Base-by-base conservation (phyloP, 2,329 filamentous ascomycete genomes). In the Emergomyces pasteurianus region DNA sequence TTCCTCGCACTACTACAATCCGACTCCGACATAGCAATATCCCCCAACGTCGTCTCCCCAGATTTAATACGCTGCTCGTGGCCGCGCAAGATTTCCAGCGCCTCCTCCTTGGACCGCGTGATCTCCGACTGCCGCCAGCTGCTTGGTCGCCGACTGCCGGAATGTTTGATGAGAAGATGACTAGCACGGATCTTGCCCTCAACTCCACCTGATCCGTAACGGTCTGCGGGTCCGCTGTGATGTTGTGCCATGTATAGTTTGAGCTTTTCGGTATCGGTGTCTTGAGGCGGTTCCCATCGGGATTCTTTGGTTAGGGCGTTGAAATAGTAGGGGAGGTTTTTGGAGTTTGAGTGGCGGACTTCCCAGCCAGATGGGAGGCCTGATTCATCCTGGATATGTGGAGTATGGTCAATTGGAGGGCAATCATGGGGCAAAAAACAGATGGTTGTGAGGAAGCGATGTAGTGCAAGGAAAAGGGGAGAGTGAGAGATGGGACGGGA, bases 281-380 rank as follows among this genome's bases (percentile, higher is more conserved):
- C 89, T 52, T 83, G 74, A 9, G 94, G 94, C 2, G 94, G 92
- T 73, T 97, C 94, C 94, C 94, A 99, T 77, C 90, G 85, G 65
- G 94, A 97, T 73, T 90, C 86, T 74, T 92, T 92, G 65, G 90
- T 89, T 67, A 78, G 79, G 53, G 87, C 80, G 77, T 96, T 95
- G 87, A 96, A 97, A 81, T 97, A 99, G 81, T 99, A 99, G 43
- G 94, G 94, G 42, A 97, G 87, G 78, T 95, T 95, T 81, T 96
- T 97, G 76, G 90, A 95, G 80, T 96, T 95, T 75, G 90, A 96
- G 79, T 95, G 90, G 74, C 94, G 90, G 72, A 99, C 90, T 79
- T 97, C 94, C 92, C 92, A 96, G 74, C 86, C 85, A 57, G 85
- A 75, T 64, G 92, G 92, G 65, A 96, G 85, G 73, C 92, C 92